A percentile compares a stretch with the other conserved stretches of the same genome.
These are phyloP conservation scores for Hawksworthiomyces lignivorus DNA, from an alignment of 2,329 filamentous ascomycete genomes.

Conservation along the genomic window DNA sequence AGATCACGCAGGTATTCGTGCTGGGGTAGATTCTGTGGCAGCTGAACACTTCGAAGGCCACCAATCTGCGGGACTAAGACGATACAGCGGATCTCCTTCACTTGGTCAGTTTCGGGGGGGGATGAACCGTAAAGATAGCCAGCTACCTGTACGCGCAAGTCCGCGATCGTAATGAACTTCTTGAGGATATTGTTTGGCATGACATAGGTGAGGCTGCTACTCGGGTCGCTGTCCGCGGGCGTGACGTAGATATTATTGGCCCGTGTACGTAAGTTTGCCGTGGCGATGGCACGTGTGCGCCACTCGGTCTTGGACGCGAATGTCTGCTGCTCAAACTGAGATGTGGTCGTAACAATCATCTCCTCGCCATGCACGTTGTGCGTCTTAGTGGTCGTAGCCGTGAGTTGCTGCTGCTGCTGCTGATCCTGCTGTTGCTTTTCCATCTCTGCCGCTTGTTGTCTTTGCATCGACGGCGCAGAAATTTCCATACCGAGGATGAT, in stretches of 20 bases:
- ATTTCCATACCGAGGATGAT: constrained; percentile 99
- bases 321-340: constrained; percentile 93
- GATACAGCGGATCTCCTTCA: constrained; percentile 95
- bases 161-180: constrained; percentile 95
- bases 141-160: constrained; percentile 91
- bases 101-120: constrained; percentile 86
- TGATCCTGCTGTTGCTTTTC: constrained; percentile 98
- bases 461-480: constrained; percentile 92
- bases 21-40: constrained; percentile 83
- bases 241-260: constrained; percentile 99
- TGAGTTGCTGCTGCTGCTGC: constrained; percentile 67
- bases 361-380: constrained; percentile 96
- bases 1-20: constrained; percentile 81
- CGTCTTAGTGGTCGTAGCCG: constrained; percentile 95
- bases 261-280: constrained; percentile 85
- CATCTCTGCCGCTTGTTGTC: constrained; percentile 96
- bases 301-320: constrained; percentile 99
- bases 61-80: constrained; percentile 97
- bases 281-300: constrained; percentile 93
- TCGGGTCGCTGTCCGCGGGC: constrained; percentile 82
- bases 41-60: constrained; percentile 81
- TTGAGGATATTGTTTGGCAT: constrained; percentile 99
- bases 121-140: constrained; percentile 92
- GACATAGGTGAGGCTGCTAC: constrained; percentile 91
- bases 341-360: constrained; percentile 96